Evolutionary conservation across 2,329 filamentous ascomycete species (phyloP), one percentile per base, ranked within the genome.

Genomic region (Sclerotinia subarctica): DNA sequence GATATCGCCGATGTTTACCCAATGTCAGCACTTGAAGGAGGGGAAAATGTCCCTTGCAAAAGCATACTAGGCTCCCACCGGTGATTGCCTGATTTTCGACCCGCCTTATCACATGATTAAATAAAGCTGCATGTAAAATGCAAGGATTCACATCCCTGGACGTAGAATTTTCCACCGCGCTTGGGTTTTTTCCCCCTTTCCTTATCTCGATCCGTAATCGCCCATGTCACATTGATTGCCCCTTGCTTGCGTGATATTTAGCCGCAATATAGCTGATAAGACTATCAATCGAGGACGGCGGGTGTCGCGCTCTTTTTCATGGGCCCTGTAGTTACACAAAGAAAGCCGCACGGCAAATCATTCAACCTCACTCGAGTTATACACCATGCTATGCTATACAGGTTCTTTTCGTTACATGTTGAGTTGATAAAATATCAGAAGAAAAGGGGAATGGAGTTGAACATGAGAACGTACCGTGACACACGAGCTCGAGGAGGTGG

Each of bases 41-140:
- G n/a, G n/a, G 58, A 29, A 62, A 49, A 62, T 24, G 35, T 24
- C 29, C 44, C 44, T 21, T 29, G 47, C n/a, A 64, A 51, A 29
- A 29, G 17, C 24, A 64, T 53, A 10, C 46, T 24, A 63, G 38
- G 32, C 62, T 17, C 29, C n/a, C 49, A 44, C 17, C 44, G 32
- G 29, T 42, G 15, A 15, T 64, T 42, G 32, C 49, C 62, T 53
- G 62, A 46, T 42, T 51, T 24, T 7, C 52, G 60, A 66, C 66
- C 51, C 64, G 53, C 44, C 49, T 51, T 56, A 64, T 70, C 69
- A 70, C 69, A 70, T 70, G 69, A 70, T 67, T 64, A 10, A 56
- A 26, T 11, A 19, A 17, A 26, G 46, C 67, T 69, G 69, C 68
- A 66, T 69, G 69, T 58, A 66, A 47, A 59, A 35, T 44, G 47